Conservation (phyloP, 352 stramenopile genomes). For the Phytopythium montanum region DNA sequence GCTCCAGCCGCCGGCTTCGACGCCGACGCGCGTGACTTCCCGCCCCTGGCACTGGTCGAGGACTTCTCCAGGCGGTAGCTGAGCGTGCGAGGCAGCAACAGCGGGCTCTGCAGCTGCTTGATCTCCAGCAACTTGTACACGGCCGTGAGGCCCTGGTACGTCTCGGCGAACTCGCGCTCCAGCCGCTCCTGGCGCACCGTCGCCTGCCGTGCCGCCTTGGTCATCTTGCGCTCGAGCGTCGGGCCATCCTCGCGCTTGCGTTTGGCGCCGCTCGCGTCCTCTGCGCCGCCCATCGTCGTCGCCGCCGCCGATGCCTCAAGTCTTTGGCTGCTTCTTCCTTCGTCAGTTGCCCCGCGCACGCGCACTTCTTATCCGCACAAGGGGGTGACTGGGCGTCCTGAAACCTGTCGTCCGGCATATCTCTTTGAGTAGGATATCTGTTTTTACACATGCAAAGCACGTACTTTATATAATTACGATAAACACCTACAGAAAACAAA, state of each 20-base stretch:
- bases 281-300: not conserved
- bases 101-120: conserved; percentile 58
- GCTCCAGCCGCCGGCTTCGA: conserved; percentile 17
- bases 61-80: conserved; percentile 63
- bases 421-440: too few species aligned
- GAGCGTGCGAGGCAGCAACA: conserved; percentile 76
- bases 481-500: too few species aligned
- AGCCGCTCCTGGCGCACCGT: conserved; percentile 67
- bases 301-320: not conserved
- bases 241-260: conserved; percentile 61
- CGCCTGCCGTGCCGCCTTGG: conserved; percentile 33
- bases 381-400: too few species aligned
- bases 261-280: conserved; percentile 38
- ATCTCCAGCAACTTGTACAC: conserved; percentile 85
- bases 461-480: too few species aligned
- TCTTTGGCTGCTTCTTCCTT: not conserved
- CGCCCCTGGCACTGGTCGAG: conserved; percentile 9
- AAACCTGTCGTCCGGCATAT: too few species aligned
- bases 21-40: not conserved
- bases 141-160: conserved; percentile 69
- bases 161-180: conserved; percentile 76
- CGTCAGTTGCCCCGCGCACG: too few species aligned
- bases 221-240: conserved; percentile 28
- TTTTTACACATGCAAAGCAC: too few species aligned
- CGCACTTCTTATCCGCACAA: too few species aligned